Evolutionary conservation across 805 yeast genomes (phyloP).

Genomic region (Cyberlindnera bimundalis): DNA sequence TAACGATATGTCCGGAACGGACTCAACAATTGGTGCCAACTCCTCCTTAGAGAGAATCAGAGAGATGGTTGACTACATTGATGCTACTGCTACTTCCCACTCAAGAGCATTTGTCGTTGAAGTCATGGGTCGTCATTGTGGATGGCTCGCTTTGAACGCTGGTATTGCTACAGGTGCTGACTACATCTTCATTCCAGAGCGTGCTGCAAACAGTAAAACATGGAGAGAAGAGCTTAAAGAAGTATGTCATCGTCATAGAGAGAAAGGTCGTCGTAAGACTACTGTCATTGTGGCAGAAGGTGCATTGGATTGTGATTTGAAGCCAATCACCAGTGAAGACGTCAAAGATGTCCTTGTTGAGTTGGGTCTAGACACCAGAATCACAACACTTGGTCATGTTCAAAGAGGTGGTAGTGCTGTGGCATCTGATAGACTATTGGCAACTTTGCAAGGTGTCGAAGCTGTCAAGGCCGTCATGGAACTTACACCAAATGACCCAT

Average conservation of each 20-base stretch:
- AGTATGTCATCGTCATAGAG: constrained; percentile 76
- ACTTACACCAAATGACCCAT: constrained; percentile 84
- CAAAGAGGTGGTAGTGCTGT: constrained; percentile 99
- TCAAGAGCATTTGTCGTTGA: constrained; percentile 97
- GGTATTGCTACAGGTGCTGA: constrained; percentile 97
- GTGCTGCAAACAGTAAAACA: constrained; percentile 67
- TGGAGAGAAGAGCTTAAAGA: constrained; percentile 67
- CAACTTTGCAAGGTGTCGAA: constrained; percentile 96
- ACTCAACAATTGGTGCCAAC: constrained; percentile 94
- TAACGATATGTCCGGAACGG: constrained; percentile 97
- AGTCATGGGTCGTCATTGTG: constrained; percentile 99
- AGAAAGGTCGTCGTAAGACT: constrained; percentile 87
- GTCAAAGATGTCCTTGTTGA: constrained; percentile 82
- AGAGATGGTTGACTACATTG: constrained; percentile 92
- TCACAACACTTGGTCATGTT: constrained; percentile 94
- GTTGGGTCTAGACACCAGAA: constrained; percentile 88
- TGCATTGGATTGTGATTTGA: constrained; percentile 78
- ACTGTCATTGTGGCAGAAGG: constrained; percentile 98
- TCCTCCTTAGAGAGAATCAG: constrained; percentile 92
- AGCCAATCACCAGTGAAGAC: constrained; percentile 74
- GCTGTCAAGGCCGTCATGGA: constrained; percentile 92
- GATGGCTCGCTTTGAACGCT: constrained; percentile 97
- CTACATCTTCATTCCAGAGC: constrained; percentile 90
- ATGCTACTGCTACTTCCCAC: constrained; percentile 96
- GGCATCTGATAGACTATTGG: constrained; percentile 86